Evolutionary conservation across 495 filamentous ascomycete species (phyloP).

Genomic region (Aspergillus bertholletiae): DNA sequence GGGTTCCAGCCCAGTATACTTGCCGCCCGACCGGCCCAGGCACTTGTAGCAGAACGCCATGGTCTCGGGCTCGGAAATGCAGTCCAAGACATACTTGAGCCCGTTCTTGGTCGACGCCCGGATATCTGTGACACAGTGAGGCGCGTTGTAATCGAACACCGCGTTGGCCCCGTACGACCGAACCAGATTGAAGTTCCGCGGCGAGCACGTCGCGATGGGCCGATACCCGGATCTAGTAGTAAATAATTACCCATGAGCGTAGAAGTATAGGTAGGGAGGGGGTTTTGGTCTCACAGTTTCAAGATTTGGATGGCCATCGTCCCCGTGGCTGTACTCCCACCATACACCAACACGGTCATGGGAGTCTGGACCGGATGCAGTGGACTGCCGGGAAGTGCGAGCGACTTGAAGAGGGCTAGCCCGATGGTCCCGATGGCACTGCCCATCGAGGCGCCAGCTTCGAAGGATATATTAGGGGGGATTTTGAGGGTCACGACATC

Average conservation of each 20-base stretch:
- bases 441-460: background rate
- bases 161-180: slow-evolving; percentile 38
- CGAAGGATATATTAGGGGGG: background rate
- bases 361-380: background rate
- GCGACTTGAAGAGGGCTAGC: background rate
- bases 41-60: slow-evolving; percentile 29
- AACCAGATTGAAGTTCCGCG: slow-evolving; percentile 43
- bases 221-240: slow-evolving; percentile 26
- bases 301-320: background rate
- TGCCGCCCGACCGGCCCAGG: slow-evolving; percentile 30
- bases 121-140: slow-evolving; percentile 35
- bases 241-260: too few relatives aligned
- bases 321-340: background rate
- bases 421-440: background rate
- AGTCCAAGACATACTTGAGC: slow-evolving; percentile 30
- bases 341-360: background rate
- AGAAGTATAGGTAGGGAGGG: background rate
- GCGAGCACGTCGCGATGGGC: slow-evolving; percentile 48
- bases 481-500: background rate
- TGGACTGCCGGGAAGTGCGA: background rate
- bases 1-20: slow-evolving; percentile 31
- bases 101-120: slow-evolving; percentile 19
- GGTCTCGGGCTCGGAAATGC: slow-evolving; percentile 19
- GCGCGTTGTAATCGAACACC: slow-evolving; percentile 47
- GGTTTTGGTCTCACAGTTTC: background rate